Evolutionary conservation across 2,329 filamentous ascomycete species (phyloP).

Genomic region (Fusarium napiforme): DNA sequence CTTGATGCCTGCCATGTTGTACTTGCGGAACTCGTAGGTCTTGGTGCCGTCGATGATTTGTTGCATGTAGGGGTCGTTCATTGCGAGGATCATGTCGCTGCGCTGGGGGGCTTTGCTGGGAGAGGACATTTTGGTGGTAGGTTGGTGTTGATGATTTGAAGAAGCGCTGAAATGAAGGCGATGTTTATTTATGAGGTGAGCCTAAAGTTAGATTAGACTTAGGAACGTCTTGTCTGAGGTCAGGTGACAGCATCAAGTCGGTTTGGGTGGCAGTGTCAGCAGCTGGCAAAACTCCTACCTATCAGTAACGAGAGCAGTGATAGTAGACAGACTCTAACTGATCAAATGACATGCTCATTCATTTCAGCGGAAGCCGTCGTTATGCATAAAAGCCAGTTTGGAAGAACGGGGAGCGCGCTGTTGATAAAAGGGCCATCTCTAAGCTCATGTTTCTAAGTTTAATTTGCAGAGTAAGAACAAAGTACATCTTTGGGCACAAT

Average conservation of each 20-base stretch:
- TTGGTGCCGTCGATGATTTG: slow-evolving; percentile 42
- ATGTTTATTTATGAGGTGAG: background rate
- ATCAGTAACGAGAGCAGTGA: accelerated
- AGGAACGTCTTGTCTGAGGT: background rate
- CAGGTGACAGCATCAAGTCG: background rate
- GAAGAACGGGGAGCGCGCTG: accelerated
- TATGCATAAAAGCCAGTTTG: accelerated
- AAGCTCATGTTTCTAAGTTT: accelerated
- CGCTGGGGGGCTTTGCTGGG: background rate
- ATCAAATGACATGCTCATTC: accelerated
- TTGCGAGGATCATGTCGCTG: slow-evolving; percentile 27
- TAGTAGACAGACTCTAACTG: accelerated
- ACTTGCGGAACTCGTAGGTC: slow-evolving; percentile 42
- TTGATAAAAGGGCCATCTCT: background rate
- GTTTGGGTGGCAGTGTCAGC: background rate
- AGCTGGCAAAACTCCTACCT: background rate
- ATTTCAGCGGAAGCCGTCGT: accelerated
- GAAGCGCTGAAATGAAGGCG: background rate
- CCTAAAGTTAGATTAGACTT: background rate
- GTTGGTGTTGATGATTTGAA: background rate
- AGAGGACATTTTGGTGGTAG: background rate
- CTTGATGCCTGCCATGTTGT: slow-evolving; percentile 30
- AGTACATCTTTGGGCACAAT: accelerated
- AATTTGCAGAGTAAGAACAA: accelerated
- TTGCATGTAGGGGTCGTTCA: slow-evolving; percentile 36